A percentile compares a stretch with the other conserved stretches of the same genome.
Conservation (phyloP, 176 grass and related monocot genomes). For the Otatea glauca region DNA sequence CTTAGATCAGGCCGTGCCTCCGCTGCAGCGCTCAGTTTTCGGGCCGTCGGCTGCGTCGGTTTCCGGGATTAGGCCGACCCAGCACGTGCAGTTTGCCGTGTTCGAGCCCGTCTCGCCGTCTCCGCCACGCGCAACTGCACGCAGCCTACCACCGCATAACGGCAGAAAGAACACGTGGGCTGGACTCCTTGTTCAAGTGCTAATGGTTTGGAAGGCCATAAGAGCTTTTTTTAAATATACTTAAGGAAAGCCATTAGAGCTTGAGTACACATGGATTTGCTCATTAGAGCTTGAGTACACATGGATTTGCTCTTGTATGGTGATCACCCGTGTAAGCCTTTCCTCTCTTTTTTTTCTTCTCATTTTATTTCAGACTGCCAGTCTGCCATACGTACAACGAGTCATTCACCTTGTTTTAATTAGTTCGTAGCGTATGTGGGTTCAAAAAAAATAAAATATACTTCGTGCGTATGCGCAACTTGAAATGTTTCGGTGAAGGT, state of each 20-base stretch:
- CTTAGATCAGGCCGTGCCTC: not conserved
- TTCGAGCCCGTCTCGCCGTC: too few species aligned
- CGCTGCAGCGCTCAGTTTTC: not conserved
- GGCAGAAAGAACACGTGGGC: not conserved
- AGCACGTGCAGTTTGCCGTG: not conserved
- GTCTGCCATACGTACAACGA: not conserved
- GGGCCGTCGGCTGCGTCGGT: too few species aligned
- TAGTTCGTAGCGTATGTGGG: not conserved
- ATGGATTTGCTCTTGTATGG: too few species aligned
- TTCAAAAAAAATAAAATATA: too few species aligned
- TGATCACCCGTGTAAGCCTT: too few species aligned
- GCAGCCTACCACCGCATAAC: not conserved
- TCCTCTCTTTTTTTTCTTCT: too few species aligned
- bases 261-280: too few species aligned
- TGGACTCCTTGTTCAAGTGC: not conserved
- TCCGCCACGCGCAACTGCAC: not conserved
- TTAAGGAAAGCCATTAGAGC: too few species aligned
- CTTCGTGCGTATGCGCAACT: too few species aligned
- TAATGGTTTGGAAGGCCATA: not conserved
- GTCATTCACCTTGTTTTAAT: not conserved
- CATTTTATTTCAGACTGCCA: not conserved
- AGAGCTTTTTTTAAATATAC: not conserved
- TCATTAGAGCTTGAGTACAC: too few species aligned
- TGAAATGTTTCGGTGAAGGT: not conserved
- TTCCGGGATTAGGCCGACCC: too few species aligned